Evolutionary conservation across 768 basidiomycete genomes (phyloP).

Genomic region (Hericium alpestre): DNA sequence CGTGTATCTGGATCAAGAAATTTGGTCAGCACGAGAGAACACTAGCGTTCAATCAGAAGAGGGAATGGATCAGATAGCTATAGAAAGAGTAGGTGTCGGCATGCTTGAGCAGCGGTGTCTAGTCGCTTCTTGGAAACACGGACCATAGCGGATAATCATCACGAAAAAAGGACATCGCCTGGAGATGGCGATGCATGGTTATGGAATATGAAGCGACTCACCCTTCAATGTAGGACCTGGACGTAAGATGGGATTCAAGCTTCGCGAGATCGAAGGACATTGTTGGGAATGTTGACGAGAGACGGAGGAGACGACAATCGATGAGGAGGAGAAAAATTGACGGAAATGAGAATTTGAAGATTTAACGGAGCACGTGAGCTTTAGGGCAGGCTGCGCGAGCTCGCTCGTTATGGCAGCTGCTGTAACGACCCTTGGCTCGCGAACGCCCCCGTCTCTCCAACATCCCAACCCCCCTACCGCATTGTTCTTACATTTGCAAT

Average conservation of each 20-base stretch:
- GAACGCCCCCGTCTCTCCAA: background rate
- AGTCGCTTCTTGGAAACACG: slow-evolving; percentile 94
- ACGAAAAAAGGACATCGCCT: slow-evolving; percentile 18
- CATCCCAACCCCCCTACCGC: too few species aligned
- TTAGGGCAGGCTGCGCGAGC: background rate
- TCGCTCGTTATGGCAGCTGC: background rate
- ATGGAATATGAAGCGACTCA: slow-evolving; percentile 31
- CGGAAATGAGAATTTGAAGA: background rate
- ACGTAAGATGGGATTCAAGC: slow-evolving; percentile 79
- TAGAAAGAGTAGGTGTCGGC: slow-evolving; percentile 54
- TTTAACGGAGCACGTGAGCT: background rate
- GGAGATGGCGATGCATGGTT: background rate
- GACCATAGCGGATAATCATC: slow-evolving; percentile 85
- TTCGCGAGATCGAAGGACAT: slow-evolving; percentile 64
- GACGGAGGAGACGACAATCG: background rate
- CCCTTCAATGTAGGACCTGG: slow-evolving; percentile 88
- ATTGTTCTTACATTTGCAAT: too few species aligned
- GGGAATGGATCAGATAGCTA: slow-evolving; percentile 57
- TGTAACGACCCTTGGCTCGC: background rate
- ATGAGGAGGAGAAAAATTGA: background rate
- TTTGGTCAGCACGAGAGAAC: background rate
- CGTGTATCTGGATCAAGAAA: slow-evolving; percentile 49
- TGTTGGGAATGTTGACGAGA: background rate
- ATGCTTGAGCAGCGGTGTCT: slow-evolving; percentile 78
- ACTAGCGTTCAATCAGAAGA: background rate